Conservation (phyloP, 768 basidiomycete species). For the Tremella mesenterica region DNA sequence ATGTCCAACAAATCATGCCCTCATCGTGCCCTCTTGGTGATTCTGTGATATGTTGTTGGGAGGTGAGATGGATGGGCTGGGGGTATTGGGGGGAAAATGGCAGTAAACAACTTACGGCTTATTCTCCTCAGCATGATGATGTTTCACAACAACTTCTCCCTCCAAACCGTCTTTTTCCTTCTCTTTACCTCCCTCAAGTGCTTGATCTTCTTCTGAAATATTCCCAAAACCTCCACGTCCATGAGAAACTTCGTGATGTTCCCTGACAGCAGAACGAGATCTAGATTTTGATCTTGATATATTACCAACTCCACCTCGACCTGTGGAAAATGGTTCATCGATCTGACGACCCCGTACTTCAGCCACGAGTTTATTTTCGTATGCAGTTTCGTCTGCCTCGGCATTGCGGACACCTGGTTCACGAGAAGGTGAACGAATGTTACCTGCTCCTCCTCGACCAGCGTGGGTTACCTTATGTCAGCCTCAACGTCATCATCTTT, state of each 20-base stretch:
- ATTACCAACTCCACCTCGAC: conserved; percentile 44
- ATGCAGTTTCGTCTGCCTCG: conserved; percentile 29
- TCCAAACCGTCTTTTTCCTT: conserved; percentile 31
- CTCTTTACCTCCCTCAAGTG: conserved; percentile 28
- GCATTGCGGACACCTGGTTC: conserved; percentile 42
- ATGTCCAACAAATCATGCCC: background rate
- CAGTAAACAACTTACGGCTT: conserved; percentile 23
- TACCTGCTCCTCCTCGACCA: conserved; percentile 76
- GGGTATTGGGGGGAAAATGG: background rate
- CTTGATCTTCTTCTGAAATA: conserved; percentile 23
- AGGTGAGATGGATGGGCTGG: background rate
- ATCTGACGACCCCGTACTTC: conserved; percentile 34
- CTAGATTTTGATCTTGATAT: conserved; percentile 27
- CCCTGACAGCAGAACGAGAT: conserved; percentile 19
- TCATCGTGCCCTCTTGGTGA: background rate
- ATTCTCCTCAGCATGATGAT: conserved; percentile 21
- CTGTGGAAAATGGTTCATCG: conserved; percentile 37
- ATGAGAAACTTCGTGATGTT: background rate
- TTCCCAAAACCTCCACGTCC: conserved; percentile 43
- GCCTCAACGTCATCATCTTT: background rate
- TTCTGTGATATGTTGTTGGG: background rate
- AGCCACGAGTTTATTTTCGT: conserved; percentile 34
- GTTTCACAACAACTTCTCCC: conserved; percentile 24
- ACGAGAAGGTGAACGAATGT: conserved; percentile 70
- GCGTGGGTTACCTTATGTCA: conserved; percentile 41